Base-by-base conservation (phyloP, 2,329 filamentous ascomycete genomes). In the Tolypocladium guangdongense region DNA sequence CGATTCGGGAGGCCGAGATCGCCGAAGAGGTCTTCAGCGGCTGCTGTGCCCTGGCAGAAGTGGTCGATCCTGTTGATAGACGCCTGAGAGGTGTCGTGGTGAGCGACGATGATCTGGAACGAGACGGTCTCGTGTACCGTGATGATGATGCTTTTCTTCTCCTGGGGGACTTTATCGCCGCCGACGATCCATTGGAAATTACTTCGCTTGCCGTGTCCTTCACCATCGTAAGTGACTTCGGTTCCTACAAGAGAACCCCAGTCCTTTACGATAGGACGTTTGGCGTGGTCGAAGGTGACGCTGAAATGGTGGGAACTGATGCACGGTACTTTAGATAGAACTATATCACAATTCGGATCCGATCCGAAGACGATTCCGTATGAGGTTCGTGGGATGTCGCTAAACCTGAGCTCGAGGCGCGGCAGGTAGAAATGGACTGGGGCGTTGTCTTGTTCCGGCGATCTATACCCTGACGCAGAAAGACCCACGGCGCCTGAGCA, bases 121-220 rank as follows among this genome's bases (percentile, higher is more conserved):
- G 45, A 36, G 7, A 55, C 3, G 5, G 14, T 11, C 1, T 27
- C 7, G 7, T 14, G 3, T 7, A 54, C 4, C n/a, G 20, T 37
- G 41, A 57, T 54, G 47, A 54, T 24, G 41, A 57, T 57, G 16
- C 24, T 27, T 27, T 18, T 32, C 30, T 51, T 52, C 12, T 39
- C 8, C 14, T 51, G 18, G 27, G 43, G 48, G 32, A 54, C 45
- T 0, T 20, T 1, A 16, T 55, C 22, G 11, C 58, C 58, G 49
- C 58, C 54, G 37, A 62, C 49, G 30, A 62, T 60, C 59, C 59
- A 62, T 18, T 48, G 49, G 52, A 62, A 62, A 10, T 51, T 3
- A 1, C 55, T 52, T 12, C 59, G 56, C 14, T 2, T 24, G 20
- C 57, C 59, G 1, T 50, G 1, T 8, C 55, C 58, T 22, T 54